Conservation (phyloP, 1,284 basidiomycete genomes). For the Apiotrichum laibachii region DNA sequence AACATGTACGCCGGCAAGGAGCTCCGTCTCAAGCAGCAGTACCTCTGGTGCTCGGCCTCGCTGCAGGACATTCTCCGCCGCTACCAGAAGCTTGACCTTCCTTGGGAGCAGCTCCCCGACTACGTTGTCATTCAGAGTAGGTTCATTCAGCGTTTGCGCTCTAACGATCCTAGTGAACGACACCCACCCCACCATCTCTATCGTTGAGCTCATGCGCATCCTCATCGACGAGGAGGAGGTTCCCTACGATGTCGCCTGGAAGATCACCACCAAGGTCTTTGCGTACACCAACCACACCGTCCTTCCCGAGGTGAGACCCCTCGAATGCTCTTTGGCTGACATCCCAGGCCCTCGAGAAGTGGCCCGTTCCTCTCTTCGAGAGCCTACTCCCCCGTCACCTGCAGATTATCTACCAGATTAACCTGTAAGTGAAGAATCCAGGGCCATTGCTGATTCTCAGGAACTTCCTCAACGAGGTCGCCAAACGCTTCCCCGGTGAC, state of each 20-base stretch:
- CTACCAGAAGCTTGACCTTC: constrained; percentile 52
- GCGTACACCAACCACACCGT: constrained; percentile 87
- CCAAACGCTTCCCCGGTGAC: constrained; percentile 82
- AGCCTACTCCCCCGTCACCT: constrained; percentile 66
- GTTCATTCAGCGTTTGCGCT: not conserved
- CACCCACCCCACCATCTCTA: constrained; percentile 89
- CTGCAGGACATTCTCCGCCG: constrained; percentile 73
- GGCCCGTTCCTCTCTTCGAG: constrained; percentile 78
- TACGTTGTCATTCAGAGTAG: constrained; percentile 75
- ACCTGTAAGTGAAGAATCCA: constrained; percentile 52
- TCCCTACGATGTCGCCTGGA: constrained; percentile 78
- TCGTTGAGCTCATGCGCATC: constrained; percentile 90
- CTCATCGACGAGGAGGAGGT: constrained; percentile 77
- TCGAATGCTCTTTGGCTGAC: not conserved
- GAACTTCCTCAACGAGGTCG: constrained; percentile 62
- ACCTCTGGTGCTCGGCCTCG: constrained; percentile 70
- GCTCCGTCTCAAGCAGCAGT: constrained; percentile 88
- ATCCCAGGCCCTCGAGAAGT: constrained; percentile 63
- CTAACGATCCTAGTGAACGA: constrained; percentile 51
- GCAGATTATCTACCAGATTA: constrained; percentile 84
- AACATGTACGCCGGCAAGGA: constrained; percentile 67
- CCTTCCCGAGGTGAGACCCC: constrained; percentile 15
- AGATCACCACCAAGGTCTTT: constrained; percentile 80
- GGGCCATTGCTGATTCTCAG: constrained; percentile 37
- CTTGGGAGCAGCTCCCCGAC: constrained; percentile 63